phyloP scores from a whole-genome alignment of 2,329 filamentous ascomycete species.

The Xylariaceae sp. region DNA sequence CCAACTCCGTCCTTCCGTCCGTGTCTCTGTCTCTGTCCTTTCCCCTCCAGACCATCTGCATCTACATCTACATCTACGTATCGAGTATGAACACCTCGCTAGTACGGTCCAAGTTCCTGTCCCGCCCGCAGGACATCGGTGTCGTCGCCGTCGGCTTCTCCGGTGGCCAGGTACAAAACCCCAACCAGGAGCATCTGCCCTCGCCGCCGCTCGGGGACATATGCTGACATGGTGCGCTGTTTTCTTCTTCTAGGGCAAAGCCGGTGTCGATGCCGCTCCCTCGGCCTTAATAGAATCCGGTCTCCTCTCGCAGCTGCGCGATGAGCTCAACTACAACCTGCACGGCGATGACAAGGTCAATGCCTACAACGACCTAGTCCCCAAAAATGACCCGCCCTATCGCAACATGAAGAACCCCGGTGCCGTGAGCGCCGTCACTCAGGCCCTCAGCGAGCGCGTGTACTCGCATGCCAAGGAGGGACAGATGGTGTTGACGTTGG shows the following conservation, averaged over 20 bases:
- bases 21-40: background rate
- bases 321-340: conserved; percentile 85
- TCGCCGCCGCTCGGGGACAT: background rate
- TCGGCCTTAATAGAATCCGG: conserved; percentile 84
- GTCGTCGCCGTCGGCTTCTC: conserved; percentile 95
- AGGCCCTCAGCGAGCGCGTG: conserved; percentile 74
- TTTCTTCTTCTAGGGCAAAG: conserved; percentile 59
- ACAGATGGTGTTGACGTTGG: conserved; percentile 85
- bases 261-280: conserved; percentile 86
- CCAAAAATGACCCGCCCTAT: conserved; percentile 68
- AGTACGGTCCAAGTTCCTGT: conserved; percentile 69
- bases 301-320: conserved; percentile 74
- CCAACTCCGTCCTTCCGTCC: background rate
- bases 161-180: conserved; percentile 73
- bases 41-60: background rate
- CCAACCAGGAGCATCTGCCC: background rate
- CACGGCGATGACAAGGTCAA: conserved; percentile 80
- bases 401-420: conserved; percentile 92
- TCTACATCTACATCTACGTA: background rate
- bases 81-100: conserved; percentile 49
- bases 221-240: conserved; percentile 17
- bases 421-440: conserved; percentile 79
- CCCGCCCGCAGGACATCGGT: conserved; percentile 73
- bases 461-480: conserved; percentile 81
- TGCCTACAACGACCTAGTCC: conserved; percentile 72